Evolutionary conservation across 176 grass and related monocot species (phyloP).

Genomic region (Thalia dealbata): DNA sequence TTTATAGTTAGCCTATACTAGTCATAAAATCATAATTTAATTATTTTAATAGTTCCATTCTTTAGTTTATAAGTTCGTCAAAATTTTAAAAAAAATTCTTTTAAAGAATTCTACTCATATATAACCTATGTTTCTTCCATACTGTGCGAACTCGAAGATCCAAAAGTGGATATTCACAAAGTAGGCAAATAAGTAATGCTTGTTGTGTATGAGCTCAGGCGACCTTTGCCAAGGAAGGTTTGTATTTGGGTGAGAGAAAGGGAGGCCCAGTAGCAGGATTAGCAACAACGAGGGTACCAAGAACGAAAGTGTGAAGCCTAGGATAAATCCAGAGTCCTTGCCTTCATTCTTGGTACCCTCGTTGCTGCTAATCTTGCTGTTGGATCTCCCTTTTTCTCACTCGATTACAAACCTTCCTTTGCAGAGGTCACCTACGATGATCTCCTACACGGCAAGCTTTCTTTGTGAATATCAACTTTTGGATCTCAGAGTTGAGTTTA

Average conservation of each 20-base stretch:
- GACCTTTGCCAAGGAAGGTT: conserved; percentile 93
- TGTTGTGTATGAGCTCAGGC: conserved; percentile 70
- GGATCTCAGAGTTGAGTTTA: conserved; percentile 90
- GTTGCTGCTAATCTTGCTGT: conserved; percentile 14
- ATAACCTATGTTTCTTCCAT: neutral
- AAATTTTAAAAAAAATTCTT: too few relatives aligned
- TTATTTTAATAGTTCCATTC: too few relatives aligned
- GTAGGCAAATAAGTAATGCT: conserved; percentile 81
- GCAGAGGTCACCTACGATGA: conserved; percentile 81
- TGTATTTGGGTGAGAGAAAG: conserved; percentile 75
- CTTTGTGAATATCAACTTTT: conserved; percentile 72
- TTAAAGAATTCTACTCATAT: too few relatives aligned
- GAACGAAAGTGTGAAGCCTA: conserved; percentile 44
- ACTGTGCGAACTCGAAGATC: conserved; percentile 49
- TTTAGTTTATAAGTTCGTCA: neutral
- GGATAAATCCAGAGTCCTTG: conserved; percentile 67
- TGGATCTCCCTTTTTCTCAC: conserved; percentile 40
- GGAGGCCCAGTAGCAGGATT: conserved; percentile 24
- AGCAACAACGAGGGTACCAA: conserved; percentile 29
- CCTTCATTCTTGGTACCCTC: conserved; percentile 42
- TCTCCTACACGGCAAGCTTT: conserved; percentile 67
- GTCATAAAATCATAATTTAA: too few relatives aligned
- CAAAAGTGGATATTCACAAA: conserved; percentile 72
- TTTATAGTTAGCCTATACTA: too few relatives aligned
- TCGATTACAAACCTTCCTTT: conserved; percentile 93